Percentiles rank a stretch among this genome's conserved stretches.
Evolutionary conservation across 2,329 filamentous ascomycete species (phyloP).

Genomic region (Coniella lustricola): DNA sequence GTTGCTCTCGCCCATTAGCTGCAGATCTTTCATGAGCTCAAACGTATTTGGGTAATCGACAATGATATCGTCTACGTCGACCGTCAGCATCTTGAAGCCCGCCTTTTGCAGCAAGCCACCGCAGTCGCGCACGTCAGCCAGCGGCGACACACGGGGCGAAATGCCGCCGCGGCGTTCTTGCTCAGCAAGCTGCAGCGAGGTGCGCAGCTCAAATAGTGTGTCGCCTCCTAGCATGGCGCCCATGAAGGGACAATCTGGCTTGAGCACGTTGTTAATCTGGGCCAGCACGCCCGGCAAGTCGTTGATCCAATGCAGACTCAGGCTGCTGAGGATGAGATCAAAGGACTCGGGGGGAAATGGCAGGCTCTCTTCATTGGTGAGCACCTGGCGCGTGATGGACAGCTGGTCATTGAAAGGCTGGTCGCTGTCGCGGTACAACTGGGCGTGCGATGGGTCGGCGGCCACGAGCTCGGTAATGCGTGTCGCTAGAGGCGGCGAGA

Average conservation of each 20-base stretch:
- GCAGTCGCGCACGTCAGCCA: conserved; percentile 87
- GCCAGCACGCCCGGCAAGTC: conserved; percentile 79
- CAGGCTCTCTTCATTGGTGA: conserved; percentile 66
- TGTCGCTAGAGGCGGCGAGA: conserved; percentile 58
- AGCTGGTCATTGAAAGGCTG: conserved; percentile 66
- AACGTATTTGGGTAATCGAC: conserved; percentile 90
- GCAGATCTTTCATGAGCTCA: conserved; percentile 85
- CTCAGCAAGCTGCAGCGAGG: conserved; percentile 87
- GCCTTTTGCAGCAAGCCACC: conserved; percentile 80
- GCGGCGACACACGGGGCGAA: conserved; percentile 79
- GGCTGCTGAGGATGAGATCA: conserved; percentile 81
- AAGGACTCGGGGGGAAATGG: conserved; percentile 73
- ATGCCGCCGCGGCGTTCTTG: conserved; percentile 87
- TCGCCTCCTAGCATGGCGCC: conserved; percentile 96
- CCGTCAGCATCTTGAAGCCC: conserved; percentile 91
- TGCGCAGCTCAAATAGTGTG: conserved; percentile 86
- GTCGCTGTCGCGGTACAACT: conserved; percentile 74
- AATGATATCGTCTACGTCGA: conserved; percentile 95
- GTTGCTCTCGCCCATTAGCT: conserved; percentile 94
- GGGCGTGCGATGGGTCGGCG: conserved; percentile 68
- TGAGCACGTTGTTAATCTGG: conserved; percentile 80
- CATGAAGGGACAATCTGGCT: conserved; percentile 86
- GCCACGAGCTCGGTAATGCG: conserved; percentile 71
- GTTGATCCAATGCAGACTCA: conserved; percentile 96
- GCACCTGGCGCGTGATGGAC: conserved; percentile 64